phyloP scores from a whole-genome alignment of 148 eudicot genomes.

The Bassia scoparia region DNA sequence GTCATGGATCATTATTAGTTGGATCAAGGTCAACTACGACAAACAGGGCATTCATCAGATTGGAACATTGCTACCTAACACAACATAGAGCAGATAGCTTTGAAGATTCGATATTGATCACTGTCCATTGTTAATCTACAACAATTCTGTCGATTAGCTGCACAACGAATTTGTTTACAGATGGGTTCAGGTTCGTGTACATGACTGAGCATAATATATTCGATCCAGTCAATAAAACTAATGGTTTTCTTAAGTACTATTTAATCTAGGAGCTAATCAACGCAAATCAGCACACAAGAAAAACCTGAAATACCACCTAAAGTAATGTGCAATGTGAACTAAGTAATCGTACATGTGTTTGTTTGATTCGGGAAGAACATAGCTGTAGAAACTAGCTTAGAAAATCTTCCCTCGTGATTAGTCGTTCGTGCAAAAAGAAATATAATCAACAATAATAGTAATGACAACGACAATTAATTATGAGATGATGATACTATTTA shows the following conservation, averaged over 20 bases:
- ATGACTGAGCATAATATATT: not conserved
- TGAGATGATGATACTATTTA: not conserved
- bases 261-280: not conserved
- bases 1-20: no score
- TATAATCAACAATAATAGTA: constrained; percentile 1
- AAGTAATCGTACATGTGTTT: not conserved
- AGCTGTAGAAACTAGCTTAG: not conserved
- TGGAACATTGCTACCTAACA: not conserved
- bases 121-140: not conserved
- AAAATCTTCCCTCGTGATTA: not conserved
- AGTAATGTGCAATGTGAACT: constrained; percentile 6
- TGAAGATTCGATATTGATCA: not conserved
- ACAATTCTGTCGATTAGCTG: constrained; percentile 8
- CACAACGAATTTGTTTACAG: not conserved
- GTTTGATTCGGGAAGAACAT: not conserved
- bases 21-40: not conserved
- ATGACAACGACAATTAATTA: not conserved
- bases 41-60: not conserved
- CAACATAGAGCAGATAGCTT: not conserved
- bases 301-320: not conserved
- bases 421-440: constrained; percentile 9
- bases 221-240: not conserved
- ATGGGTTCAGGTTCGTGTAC: not conserved
- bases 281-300: not conserved
- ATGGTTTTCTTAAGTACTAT: no score